Base-by-base conservation (phyloP, 441 rosid species). In the Daphne laureola region DNA sequence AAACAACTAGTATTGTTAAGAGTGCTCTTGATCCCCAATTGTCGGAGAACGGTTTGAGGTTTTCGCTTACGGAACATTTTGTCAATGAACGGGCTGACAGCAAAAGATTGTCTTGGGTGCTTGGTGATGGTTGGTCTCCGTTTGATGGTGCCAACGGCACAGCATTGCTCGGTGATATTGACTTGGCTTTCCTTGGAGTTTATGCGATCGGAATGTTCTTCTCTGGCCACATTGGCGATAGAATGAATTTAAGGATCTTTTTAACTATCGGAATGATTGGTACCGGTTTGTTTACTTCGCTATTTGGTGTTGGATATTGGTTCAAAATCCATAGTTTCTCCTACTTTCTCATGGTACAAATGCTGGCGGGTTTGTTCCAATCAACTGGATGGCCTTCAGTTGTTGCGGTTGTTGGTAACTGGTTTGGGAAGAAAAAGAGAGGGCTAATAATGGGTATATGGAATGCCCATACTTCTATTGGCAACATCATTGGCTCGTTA, bases 311-410 rank as follows among this genome's bases (percentile, higher is more conserved):
- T 14, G 98, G 90, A 26, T 92, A 79, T 12, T 92, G 97, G 97
- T 78, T 74, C 11, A 74, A 77, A 25, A 44, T 92, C 36, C 98
- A 92, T 48, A 79, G 53, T 56, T 83, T 81, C 55, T 83, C 77
- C 69, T 89, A 78, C 51, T 92, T 67, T 66, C 65, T 92, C 57
- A 58, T 70, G 4, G 58, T 72, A 42, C 98, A 92, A 65, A 81
- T 86, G 92, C 49, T 83, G 40, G 96, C 96, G 0, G 98, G 96
- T 14, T 63, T 92, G 71, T 86, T 86, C 70, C 97, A 92, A 63
- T 92, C 98, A 46, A 79, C 95, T 3, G 97, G 98, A 18, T 92
- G 98, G 98, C 98, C 98, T 46, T 92, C 96, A 0, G 97, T 92
- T 18, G 98, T 92, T 53, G 97, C 98, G 14, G 96, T 89, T 12